phyloP scores from a whole-genome alignment of 345 rosid species.

The Citropsis articulata region DNA sequence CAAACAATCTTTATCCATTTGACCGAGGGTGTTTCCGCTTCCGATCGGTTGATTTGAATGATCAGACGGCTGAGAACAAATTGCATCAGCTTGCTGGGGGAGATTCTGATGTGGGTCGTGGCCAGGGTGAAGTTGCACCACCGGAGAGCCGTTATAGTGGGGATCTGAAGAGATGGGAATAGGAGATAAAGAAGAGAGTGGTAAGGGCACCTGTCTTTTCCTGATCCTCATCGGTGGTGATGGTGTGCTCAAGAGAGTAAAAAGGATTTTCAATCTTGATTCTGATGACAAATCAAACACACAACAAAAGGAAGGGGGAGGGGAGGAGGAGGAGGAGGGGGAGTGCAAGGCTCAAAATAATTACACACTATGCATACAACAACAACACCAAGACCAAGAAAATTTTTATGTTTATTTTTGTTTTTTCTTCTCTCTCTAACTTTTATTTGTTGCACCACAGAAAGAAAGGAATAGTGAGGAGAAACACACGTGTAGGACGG shows the following conservation, averaged over 20 bases:
- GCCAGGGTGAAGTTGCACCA: conserved; percentile 48
- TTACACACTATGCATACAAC: neutral
- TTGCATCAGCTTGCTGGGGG: conserved; percentile 4
- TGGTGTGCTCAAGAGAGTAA: neutral
- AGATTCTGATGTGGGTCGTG: conserved; percentile 14
- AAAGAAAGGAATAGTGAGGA: conserved; percentile 26
- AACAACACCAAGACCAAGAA: neutral
- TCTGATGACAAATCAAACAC: neutral
- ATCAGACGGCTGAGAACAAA: conserved; percentile 30
- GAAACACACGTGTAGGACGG: conserved; percentile 20
- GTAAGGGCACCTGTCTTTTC: conserved; percentile 68
- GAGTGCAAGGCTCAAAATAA: neutral
- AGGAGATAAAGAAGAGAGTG: conserved; percentile 77
- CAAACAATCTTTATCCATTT: conserved; percentile 28
- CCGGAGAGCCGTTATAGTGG: conserved; percentile 46
- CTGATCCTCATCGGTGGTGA: conserved; percentile 83
- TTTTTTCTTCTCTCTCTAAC: conserved; percentile 36
- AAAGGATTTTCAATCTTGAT: neutral
- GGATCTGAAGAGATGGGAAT: conserved; percentile 73
- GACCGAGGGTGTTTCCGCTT: neutral
- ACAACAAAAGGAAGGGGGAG: neutral
- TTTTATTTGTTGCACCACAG: conserved; percentile 74
- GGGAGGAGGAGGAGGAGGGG: neutral
- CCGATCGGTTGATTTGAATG: conserved; percentile 44
- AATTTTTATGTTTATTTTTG: conserved; percentile 9